Evolutionary conservation across 1,284 basidiomycete genomes (phyloP), one percentile per base, ranked within the genome.

Genomic region (Retiboletus flavoniger): DNA sequence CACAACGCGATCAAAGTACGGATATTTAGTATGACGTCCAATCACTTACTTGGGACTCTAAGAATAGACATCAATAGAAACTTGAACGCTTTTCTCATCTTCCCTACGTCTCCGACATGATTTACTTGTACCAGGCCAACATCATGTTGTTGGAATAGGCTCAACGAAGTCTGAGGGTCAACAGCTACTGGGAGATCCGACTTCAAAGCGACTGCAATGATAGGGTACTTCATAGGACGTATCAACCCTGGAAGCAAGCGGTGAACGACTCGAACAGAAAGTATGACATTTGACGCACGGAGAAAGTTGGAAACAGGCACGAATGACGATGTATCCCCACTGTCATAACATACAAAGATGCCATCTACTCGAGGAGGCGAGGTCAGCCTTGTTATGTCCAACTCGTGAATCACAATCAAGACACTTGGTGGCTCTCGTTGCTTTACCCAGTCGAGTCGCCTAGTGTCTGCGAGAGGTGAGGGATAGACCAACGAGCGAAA

Each of bases 151-250:
- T 75, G 69, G 31, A 86, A 71, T 39, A 81, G 67, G 26, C 71
- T 71, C 26, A 75, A 63, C 4, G 83, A 84, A 42, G 73, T 71
- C 54, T 76, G 70, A 11, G 85, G 82, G 57, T 85, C 75, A n/a
- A 90, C 75, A 41, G 73, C 73, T 36, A 73, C 75, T 17, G 76
- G 74, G 29, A 85, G 70, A 65, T 92, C 89, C 10, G 82, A 82
- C 68, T 91, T 92, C 72, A 90, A 89, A 24, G 87, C 87, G 16
- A 92, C 73, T 19, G 86, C 85, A 28, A 90, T 74, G n/a, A 78
- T 72, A 7, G 88, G 80, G 35, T 84, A 72, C 57, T 78, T 79
- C 62, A 83, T 72, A 35, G 76, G 73, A 56, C 73, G 74, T 66
- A 84, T 86, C 28, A 77, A 71, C 48, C 76, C 89, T 91, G 65